phyloP scores from a whole-genome alignment of 148 eudicot species.

The Rhododendron ovatum region DNA sequence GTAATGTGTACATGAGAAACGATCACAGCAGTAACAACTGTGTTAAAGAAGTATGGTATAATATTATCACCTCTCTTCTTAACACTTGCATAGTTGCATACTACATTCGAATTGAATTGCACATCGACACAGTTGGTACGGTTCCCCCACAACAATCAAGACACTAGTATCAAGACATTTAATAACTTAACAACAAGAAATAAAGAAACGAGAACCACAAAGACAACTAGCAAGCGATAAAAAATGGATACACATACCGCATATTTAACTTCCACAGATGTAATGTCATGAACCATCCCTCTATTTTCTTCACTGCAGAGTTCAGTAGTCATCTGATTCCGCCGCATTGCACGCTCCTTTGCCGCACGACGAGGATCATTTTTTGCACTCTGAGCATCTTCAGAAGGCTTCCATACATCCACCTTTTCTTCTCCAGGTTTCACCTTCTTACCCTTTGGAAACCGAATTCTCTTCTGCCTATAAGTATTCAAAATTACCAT shows the following conservation, averaged over 20 bases:
- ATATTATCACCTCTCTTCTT: neutral
- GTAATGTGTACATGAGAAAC: neutral
- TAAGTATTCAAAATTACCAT: constrained; percentile 9
- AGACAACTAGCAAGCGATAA: neutral
- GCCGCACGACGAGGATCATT: constrained; percentile 57
- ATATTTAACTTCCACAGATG: constrained; percentile 64
- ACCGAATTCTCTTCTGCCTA: constrained; percentile 76
- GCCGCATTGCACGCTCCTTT: constrained; percentile 57
- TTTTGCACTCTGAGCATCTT: constrained; percentile 25
- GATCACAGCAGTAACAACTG: neutral
- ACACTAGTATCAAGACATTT: neutral
- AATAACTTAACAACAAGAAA: neutral
- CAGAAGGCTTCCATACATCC: constrained; percentile 20
- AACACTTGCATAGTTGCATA: neutral
- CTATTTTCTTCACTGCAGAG: constrained; percentile 48
- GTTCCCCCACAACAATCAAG: neutral
- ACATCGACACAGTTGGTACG: too few species aligned
- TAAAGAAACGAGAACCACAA: neutral
- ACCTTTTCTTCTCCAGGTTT: constrained; percentile 40
- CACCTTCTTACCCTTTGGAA: constrained; percentile 86
- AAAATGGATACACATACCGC: constrained; percentile 33
- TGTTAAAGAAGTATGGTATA: neutral
- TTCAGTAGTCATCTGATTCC: constrained; percentile 43
- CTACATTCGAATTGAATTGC: neutral
- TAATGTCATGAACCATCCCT: constrained; percentile 44